These are phyloP conservation scores for Seiridium cupressi DNA, from an alignment of 2,329 filamentous ascomycete genomes.

Conservation along the genomic window DNA sequence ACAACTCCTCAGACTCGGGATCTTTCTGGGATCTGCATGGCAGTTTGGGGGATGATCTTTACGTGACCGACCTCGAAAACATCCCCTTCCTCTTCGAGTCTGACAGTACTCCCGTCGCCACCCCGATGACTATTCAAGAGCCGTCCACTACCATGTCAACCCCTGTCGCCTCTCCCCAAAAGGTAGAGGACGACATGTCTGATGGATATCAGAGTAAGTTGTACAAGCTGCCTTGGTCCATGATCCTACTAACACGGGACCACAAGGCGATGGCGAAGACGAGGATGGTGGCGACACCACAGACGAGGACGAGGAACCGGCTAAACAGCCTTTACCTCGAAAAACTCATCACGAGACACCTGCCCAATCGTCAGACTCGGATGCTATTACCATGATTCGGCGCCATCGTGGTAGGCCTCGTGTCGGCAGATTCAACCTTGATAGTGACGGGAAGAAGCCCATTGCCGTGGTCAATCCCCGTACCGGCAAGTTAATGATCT, in stretches of 20 bases:
- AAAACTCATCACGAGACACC: constrained; percentile 40
- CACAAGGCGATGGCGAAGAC: constrained; percentile 32
- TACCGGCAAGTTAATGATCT: constrained; percentile 63
- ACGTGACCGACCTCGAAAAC: constrained; percentile 31
- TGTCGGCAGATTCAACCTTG: constrained; percentile 52
- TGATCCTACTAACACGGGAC: constrained; percentile 35
- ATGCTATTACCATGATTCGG: constrained; percentile 45
- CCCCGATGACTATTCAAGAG: constrained; percentile 34
- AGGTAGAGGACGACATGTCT: constrained; percentile 38
- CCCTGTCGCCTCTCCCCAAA: constrained; percentile 27
- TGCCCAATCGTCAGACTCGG: constrained; percentile 47
- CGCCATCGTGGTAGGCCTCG: constrained; percentile 51
- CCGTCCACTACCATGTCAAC: constrained; percentile 30
- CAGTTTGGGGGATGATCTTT: constrained; percentile 36
- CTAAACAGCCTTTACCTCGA: constrained; percentile 46
- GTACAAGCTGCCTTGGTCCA: constrained; percentile 13
- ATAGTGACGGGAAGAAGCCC: constrained; percentile 54
- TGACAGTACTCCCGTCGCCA: constrained; percentile 38
- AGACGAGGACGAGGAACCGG: constrained; percentile 51
- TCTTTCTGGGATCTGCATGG: constrained; percentile 65
- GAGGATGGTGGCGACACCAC: constrained; percentile 58
- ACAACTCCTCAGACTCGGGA: constrained; percentile 54
- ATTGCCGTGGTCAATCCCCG: constrained; percentile 57
- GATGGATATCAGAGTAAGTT: constrained; percentile 62
- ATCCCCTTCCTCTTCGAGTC: constrained; percentile 36